phyloP scores from a whole-genome alignment of 148 eudicot genomes.

The Amaranthus hypochondriacus region DNA sequence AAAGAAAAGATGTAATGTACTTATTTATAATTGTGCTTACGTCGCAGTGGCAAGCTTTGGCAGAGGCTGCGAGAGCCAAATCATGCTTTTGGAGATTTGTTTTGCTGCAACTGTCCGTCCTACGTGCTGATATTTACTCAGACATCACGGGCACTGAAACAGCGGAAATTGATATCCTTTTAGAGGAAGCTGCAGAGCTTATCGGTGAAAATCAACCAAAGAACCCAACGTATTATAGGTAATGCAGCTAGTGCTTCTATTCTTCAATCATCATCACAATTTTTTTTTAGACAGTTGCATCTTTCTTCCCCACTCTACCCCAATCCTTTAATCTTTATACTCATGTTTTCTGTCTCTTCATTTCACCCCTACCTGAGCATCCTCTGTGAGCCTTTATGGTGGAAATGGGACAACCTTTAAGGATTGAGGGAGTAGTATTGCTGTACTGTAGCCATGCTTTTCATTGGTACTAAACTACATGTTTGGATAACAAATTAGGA shows the following conservation, averaged over 20 bases:
- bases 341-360: too few species aligned
- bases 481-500: neutral
- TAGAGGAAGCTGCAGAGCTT: constrained; percentile 99
- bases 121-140: constrained; percentile 63
- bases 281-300: neutral
- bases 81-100: constrained; percentile 97
- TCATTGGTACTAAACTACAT: neutral
- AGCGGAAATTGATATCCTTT: constrained; percentile 75
- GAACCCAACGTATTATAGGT: constrained; percentile 96
- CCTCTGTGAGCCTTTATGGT: too few species aligned
- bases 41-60: constrained; percentile 85
- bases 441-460: neutral
- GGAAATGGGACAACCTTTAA: too few species aligned
- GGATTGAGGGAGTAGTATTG: neutral
- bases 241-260: neutral
- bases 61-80: constrained; percentile 63
- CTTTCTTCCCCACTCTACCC: neutral
- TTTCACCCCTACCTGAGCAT: neutral
- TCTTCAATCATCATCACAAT: neutral
- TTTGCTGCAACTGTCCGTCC: constrained; percentile 69
- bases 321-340: too few species aligned
- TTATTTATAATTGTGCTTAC: constrained; percentile 13
- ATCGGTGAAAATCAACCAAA: constrained; percentile 75
- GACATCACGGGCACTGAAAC: constrained; percentile 55
- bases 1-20: neutral